A percentile compares a stretch with the other conserved stretches of the same genome.
phyloP scores from a whole-genome alignment of 1,284 basidiomycete species.

The Takashimella tepidaria region DNA sequence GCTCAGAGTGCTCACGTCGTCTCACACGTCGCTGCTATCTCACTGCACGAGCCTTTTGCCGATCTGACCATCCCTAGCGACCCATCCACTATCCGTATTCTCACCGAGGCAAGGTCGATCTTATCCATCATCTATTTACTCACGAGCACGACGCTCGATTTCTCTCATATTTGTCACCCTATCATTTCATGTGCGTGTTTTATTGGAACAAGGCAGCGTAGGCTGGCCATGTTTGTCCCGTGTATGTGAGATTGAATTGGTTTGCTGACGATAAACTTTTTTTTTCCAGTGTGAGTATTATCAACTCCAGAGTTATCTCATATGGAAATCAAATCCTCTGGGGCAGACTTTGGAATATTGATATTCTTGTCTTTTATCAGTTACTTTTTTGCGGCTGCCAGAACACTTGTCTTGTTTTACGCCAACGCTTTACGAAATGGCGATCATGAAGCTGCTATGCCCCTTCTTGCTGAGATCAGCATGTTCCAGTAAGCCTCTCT shows the following conservation, averaged over 20 bases:
- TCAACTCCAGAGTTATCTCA: too few relatives aligned
- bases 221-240: too few relatives aligned
- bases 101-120: constrained; percentile 26
- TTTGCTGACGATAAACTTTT: background rate
- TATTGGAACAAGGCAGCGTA: too few relatives aligned
- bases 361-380: too few relatives aligned
- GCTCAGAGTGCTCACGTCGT: constrained; percentile 29
- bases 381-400: constrained; percentile 30
- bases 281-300: constrained; percentile 1
- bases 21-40: constrained; percentile 30
- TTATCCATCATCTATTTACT: constrained; percentile 30
- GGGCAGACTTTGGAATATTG: too few relatives aligned
- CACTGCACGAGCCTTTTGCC: constrained; percentile 41
- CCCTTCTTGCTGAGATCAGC: constrained; percentile 30
- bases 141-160: constrained; percentile 27
- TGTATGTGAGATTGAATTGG: background rate
- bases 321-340: too few relatives aligned
- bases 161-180: constrained; percentile 23
- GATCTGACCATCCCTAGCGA: constrained; percentile 25
- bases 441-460: constrained; percentile 16
- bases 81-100: constrained; percentile 21
- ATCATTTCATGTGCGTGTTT: constrained; percentile 27
- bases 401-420: constrained; percentile 33
- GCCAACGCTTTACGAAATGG: constrained; percentile 24
- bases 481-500: constrained; percentile 29